Evolutionary conservation across 805 yeast species (phyloP).

Genomic region (Myxozyma neotropica): DNA sequence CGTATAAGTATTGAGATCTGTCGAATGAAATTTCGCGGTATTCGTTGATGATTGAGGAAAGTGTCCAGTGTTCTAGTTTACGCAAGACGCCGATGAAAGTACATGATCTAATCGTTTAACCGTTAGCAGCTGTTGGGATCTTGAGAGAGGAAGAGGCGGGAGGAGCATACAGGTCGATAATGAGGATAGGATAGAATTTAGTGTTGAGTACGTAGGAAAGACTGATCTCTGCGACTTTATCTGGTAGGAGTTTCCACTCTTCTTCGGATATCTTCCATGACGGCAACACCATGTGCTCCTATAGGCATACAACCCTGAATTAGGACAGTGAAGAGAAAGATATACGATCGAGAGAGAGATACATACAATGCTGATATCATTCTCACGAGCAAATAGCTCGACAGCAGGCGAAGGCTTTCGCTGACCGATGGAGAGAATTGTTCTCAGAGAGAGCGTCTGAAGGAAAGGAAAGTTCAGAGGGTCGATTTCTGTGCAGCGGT

Average conservation of each 20-base stretch:
- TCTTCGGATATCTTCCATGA: conserved; percentile 41
- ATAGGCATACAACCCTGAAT: too few species aligned
- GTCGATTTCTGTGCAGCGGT: conserved; percentile 78
- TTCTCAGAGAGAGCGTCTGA: conserved; percentile 66
- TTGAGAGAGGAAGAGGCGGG: too few species aligned
- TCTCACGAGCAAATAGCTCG: conserved; percentile 60
- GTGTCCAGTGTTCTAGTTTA: conserved; percentile 85
- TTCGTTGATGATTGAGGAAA: conserved; percentile 80
- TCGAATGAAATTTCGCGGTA: conserved; percentile 76
- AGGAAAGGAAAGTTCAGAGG: conserved; percentile 76
- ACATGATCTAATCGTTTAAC: too few species aligned
- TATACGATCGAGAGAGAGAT: neutral
- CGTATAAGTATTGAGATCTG: conserved; percentile 75
- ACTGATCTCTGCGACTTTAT: conserved; percentile 63
- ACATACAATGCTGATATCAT: conserved; percentile 40
- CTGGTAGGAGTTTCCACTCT: conserved; percentile 78
- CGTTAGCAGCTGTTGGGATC: too few species aligned
- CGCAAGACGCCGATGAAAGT: conserved; percentile 80
- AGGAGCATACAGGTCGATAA: conserved; percentile 87
- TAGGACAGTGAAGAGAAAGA: neutral
- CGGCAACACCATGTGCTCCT: conserved; percentile 29
- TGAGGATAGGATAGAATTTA: conserved; percentile 64
- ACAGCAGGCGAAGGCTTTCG: conserved; percentile 80
- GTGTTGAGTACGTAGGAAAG: conserved; percentile 65
- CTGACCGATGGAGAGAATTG: conserved; percentile 76